A percentile compares a stretch with the other conserved stretches of the same genome.
phyloP scores from a whole-genome alignment of 495 filamentous ascomycete genomes.

The Halenospora varia region DNA sequence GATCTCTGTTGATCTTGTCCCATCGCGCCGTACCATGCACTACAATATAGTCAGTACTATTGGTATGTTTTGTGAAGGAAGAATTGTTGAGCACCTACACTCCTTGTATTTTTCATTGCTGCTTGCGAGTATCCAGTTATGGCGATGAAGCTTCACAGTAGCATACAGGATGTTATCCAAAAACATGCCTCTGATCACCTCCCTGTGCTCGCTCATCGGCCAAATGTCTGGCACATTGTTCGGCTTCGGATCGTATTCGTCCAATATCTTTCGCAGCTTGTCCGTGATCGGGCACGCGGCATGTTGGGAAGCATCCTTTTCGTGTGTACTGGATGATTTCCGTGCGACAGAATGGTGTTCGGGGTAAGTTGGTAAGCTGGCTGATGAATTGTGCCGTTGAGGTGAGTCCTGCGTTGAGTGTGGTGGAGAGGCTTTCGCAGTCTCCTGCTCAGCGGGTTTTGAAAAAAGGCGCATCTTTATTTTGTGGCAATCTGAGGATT shows the following conservation, averaged over 20 bases:
- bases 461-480: no score
- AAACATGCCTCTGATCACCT: constrained; percentile 9
- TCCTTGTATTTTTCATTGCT: constrained; percentile 10
- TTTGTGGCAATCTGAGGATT: no score
- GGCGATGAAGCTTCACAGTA: constrained; percentile 12
- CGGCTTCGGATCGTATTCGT: constrained; percentile 5
- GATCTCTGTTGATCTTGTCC: background rate
- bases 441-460: background rate
- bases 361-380: background rate
- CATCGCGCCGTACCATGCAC: background rate
- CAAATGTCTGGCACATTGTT: background rate
- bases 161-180: constrained; percentile 18
- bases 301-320: background rate
- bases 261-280: background rate
- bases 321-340: background rate
- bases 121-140: constrained; percentile 10
- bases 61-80: background rate
- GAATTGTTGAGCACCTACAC: constrained; percentile 1
- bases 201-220: constrained; percentile 5
- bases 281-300: background rate
- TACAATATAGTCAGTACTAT: no score
- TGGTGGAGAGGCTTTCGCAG: background rate
- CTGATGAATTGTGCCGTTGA: background rate
- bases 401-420: background rate
- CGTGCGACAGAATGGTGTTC: background rate